Percentiles rank a stretch among this genome's conserved stretches.
Evolutionary conservation across 176 grass and related monocot species (phyloP).

Genomic region (Oryza australiensis): DNA sequence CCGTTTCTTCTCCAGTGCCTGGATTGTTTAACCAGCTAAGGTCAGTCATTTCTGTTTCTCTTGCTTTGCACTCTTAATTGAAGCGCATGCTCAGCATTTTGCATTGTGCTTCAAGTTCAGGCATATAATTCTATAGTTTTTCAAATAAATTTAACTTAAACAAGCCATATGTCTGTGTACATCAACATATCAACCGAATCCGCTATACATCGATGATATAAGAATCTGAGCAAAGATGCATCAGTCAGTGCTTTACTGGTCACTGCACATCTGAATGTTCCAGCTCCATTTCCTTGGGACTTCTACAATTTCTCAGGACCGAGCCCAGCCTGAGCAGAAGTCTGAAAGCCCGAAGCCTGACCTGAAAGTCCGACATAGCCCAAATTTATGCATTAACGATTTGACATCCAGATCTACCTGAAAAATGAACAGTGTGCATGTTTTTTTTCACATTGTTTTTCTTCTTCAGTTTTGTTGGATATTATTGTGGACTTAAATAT

Average conservation of each 20-base stretch:
- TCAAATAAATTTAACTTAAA: neutral
- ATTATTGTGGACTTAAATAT: neutral
- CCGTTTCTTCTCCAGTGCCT: constrained; percentile 79
- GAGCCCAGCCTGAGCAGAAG: neutral
- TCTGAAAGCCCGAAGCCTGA: neutral
- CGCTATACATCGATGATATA: neutral
- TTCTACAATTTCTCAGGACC: neutral
- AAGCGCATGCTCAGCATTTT: neutral
- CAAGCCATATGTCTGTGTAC: neutral
- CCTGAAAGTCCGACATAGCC: neutral
- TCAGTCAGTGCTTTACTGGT: neutral
- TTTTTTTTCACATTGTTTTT: neutral
- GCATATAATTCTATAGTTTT: neutral
- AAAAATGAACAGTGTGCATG: neutral
- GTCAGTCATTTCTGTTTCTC: constrained; percentile 43
- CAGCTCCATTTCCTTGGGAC: neutral
- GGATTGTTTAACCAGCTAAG: constrained; percentile 90
- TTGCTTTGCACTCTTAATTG: constrained; percentile 12
- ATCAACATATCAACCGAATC: neutral
- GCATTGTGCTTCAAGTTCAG: neutral
- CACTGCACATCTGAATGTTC: neutral
- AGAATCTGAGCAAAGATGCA: neutral
- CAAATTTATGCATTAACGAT: neutral
- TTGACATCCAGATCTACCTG: neutral
- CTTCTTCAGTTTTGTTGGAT: constrained; percentile 13